These are phyloP conservation scores for Talaromyces wortmannii DNA, from an alignment of 495 filamentous ascomycete species.

Conservation along the genomic window DNA sequence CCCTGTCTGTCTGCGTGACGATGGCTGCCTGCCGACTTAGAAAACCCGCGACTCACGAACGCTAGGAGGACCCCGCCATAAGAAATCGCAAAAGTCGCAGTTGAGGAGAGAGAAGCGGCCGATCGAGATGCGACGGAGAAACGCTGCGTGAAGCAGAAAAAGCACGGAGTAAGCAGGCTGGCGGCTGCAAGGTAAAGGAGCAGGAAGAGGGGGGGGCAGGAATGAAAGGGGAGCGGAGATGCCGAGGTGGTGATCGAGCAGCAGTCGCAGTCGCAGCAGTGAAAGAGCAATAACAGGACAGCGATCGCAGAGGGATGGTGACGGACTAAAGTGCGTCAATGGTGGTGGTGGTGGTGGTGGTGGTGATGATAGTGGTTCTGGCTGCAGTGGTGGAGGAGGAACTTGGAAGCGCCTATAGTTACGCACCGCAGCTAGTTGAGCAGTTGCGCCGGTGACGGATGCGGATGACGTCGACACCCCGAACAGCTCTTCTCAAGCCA, in stretches of 20 bases:
- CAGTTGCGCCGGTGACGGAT: constrained; percentile 5
- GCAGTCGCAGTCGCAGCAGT: neutral
- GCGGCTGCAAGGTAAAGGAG: too few species aligned
- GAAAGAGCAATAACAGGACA: neutral
- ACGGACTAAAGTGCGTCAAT: neutral
- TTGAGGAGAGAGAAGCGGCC: neutral
- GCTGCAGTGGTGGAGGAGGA: neutral
- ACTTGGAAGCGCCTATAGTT: too few species aligned
- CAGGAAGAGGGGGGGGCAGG: too few species aligned
- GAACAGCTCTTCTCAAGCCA: neutral
- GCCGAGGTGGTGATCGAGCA: neutral
- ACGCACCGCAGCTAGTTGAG: neutral
- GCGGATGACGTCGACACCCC: constrained; percentile 21
- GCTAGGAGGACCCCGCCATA: neutral
- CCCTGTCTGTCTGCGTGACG: too few species aligned
- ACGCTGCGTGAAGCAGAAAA: too few species aligned
- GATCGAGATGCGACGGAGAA: too few species aligned
- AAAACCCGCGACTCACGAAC: too few species aligned
- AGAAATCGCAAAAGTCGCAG: neutral
- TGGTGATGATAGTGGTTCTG: neutral
- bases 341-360: neutral
- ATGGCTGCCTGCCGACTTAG: too few species aligned
- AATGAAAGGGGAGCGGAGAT: neutral
- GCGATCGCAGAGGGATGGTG: neutral
- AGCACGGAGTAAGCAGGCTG: too few species aligned